Evolutionary conservation across 805 yeast species (phyloP), one percentile per base, ranked within the genome.

Genomic region (Debaryomyces tyrocola): DNA sequence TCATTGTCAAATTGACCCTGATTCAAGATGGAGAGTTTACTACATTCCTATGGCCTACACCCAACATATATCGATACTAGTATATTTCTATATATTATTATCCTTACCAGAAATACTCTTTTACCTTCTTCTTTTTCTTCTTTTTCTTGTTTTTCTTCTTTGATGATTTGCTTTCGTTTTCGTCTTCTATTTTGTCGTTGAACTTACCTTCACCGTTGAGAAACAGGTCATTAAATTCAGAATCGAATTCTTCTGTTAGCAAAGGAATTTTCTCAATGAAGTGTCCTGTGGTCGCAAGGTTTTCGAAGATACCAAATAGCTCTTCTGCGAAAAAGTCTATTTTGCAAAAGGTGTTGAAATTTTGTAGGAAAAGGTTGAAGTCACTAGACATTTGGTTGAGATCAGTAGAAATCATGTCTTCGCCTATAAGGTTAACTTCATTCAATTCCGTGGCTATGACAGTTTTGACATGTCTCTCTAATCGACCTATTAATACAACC

Each of bases 271-370:
- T 14, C 18, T 35, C n/a, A n/a, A 38, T 48, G 1, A 41, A 28
- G 24, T 40, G 14, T 39, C 63, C 56, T 21, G 50, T 37, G 37
- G 55, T 29, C 8, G 48, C 42, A 11, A 49, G 35, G 4, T 50
- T 41, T 44, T 66, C 68, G 35, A 66, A 60, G 35, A 51, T 52
- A 9, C 53, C 58, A 42, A 60, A 66, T 41, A 63, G 46, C 4
- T 48, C 34, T 44, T 65, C 66, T 4, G 66, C 69, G 39, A 69
- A 51, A 33, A 46, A 49, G 49, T 63, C 67, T 20, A 64, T 58
- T 43, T 61, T 64, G 45, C 69, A 60, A 27, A 69, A 51, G 11
- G 61, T 59, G 37, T 69, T 66, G 56, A 66, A 69, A 36, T 63
- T 48, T 9, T 47, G 43, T 40, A 68, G 53, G 45, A 69, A 67